These are phyloP conservation scores for Iberis amara DNA, from an alignment of 441 rosid species.

Conservation along the genomic window DNA sequence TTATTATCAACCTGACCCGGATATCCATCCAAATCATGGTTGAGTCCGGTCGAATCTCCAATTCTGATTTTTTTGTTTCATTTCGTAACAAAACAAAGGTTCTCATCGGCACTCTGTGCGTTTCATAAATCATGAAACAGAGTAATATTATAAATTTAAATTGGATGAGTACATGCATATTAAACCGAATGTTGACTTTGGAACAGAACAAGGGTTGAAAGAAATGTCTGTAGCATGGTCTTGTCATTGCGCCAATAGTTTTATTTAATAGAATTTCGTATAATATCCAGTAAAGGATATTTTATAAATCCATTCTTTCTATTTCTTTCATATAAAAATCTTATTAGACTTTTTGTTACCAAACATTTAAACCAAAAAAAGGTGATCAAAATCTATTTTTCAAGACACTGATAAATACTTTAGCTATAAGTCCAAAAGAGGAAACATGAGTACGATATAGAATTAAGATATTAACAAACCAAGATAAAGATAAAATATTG, in stretches of 20 bases:
- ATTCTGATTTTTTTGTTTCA: too few relatives aligned
- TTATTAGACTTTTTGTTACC: conserved; percentile 1
- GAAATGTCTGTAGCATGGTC: conserved; percentile 28
- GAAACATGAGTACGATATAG: too few relatives aligned
- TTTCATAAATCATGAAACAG: conserved; percentile 6
- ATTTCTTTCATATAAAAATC: not conserved
- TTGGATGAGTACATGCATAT: not conserved
- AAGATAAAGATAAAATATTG: too few relatives aligned
- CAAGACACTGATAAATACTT: too few relatives aligned
- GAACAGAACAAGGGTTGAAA: conserved; percentile 29
- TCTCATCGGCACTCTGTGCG: conserved; percentile 7
- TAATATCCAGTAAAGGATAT: conserved; percentile 14
- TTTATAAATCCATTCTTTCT: conserved; percentile 2
- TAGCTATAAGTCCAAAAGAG: too few relatives aligned
- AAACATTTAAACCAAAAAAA: not conserved
- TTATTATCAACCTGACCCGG: too few relatives aligned
- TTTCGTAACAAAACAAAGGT: too few relatives aligned
- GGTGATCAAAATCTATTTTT: too few relatives aligned
- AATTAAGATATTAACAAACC: too few relatives aligned
- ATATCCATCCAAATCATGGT: too few relatives aligned
- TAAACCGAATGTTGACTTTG: conserved; percentile 28
- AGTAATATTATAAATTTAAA: not conserved
- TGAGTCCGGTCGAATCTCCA: too few relatives aligned
- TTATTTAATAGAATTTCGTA: conserved; percentile 2
- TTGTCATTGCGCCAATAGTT: conserved; percentile 22